Conservation (phyloP, 495 filamentous ascomycete genomes). For the Penicillium daleae region DNA sequence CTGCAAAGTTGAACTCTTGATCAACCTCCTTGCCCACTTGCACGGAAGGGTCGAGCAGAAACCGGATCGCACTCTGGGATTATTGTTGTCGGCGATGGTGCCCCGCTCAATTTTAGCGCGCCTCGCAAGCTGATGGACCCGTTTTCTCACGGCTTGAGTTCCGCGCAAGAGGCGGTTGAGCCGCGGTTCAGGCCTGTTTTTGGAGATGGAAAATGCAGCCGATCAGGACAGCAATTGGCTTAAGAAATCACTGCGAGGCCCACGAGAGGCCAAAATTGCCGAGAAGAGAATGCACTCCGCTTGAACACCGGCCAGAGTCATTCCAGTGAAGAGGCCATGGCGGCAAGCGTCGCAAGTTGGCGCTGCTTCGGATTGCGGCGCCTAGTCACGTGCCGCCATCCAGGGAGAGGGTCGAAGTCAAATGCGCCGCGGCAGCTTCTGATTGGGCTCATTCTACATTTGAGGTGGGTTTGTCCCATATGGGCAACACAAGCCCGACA, state of each 20-base stretch:
- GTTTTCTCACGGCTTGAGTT: constrained; percentile 1
- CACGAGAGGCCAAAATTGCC: neutral
- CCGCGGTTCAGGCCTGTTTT: neutral
- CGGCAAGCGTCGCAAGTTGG: constrained; percentile 6
- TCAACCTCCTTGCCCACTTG: constrained; percentile 19
- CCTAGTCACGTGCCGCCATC: constrained; percentile 13
- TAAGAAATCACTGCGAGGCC: neutral
- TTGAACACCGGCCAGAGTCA: neutral
- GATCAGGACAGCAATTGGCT: neutral
- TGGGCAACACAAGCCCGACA: constrained; percentile 1
- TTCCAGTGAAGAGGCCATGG: neutral
- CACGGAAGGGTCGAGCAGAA: neutral
- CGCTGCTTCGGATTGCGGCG: constrained; percentile 2
- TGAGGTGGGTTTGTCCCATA: constrained; percentile 1
- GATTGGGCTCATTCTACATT: constrained; percentile 4
- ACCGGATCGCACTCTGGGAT: neutral
- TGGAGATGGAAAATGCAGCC: neutral
- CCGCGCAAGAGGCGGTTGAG: constrained; percentile 1
- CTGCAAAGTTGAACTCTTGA: constrained; percentile 14
- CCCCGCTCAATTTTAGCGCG: constrained; percentile 7
- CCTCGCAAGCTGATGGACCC: neutral
- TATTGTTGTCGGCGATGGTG: neutral
- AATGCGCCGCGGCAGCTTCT: neutral
- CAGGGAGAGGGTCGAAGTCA: constrained; percentile 5
- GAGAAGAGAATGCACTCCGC: neutral